A percentile compares a stretch with the other conserved stretches of the same genome.
Conservation (phyloP, 2,329 filamentous ascomycete genomes). For the Onygenales sp. region DNA sequence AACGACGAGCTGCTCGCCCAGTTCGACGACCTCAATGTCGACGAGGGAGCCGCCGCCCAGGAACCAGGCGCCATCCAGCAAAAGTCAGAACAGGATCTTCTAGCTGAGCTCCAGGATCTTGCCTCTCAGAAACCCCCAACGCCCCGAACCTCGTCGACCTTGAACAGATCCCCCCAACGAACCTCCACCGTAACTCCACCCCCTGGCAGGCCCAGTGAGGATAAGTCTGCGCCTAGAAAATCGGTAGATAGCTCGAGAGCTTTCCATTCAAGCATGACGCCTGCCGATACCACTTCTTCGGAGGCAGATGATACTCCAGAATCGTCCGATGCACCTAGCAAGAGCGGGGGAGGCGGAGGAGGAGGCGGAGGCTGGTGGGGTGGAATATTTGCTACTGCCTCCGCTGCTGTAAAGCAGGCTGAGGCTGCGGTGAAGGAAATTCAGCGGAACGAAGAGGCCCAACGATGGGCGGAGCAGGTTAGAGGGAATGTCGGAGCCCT, state of each 20-base stretch:
- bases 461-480: constrained; percentile 91
- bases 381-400: constrained; percentile 70
- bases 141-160: constrained; percentile 51
- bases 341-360: constrained; percentile 25
- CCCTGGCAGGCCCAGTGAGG: constrained; percentile 53
- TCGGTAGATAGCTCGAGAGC: constrained; percentile 69
- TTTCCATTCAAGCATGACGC: constrained; percentile 62
- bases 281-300: constrained; percentile 37
- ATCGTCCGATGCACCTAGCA: constrained; percentile 46
- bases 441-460: constrained; percentile 90
- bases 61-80: constrained; percentile 6
- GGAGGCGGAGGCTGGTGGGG: constrained; percentile 78
- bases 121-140: constrained; percentile 70
- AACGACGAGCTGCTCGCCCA: constrained; percentile 42
- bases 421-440: constrained; percentile 91
- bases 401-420: constrained; percentile 68
- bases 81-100: constrained; percentile 58
- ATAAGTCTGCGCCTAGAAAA: constrained; percentile 53
- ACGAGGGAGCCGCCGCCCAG: constrained; percentile 13
- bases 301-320: constrained; percentile 45
- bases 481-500: constrained; percentile 77
- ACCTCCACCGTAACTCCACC: constrained; percentile 42
- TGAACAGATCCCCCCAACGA: constrained; percentile 44
- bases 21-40: constrained; percentile 38
- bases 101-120: constrained; percentile 79